Base-by-base conservation (phyloP, 225 moss, liverwort and hornwort genomes). In the Anthoceros angustus region DNA sequence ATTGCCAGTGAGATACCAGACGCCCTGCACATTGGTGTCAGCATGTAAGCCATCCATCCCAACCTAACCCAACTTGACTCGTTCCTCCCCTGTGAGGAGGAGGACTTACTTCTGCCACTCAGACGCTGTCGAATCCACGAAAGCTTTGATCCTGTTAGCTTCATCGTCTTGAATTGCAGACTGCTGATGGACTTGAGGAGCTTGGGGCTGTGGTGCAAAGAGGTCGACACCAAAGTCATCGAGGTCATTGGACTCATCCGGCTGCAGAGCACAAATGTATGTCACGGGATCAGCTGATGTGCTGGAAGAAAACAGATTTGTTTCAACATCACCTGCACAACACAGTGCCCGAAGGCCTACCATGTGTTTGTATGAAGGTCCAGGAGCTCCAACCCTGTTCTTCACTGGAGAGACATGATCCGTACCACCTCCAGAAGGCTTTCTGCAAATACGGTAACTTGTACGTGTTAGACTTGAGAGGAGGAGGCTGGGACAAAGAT, bases 221-320 rank as follows among this genome's bases (percentile, higher is more conserved):
- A 94, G 72, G 65, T 94, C 94, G 62, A 94, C 75, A 42, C 94
- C 94, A 73, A 94, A 94, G 71, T 94, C 94, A 62, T 94, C 94
- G 82, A 90, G 78, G 73, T 83, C 81, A 70, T 94, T 90, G 62
- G 75, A 77, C 43, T 70, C 82, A 48, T 69, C 45, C 68, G 80
- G 83, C 94, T 94, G 86, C 74, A 71, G 64, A 68, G 72, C 6
- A 39, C 40, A 18, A 46, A 46, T 46, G 20, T 8, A 78, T 42
- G 23, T 62, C 40, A 42, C 8, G 64, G 39, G 23, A 20, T 16
- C 42, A 70, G 40, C 12, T 68, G 25, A 16, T 23, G 0, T 10
- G 49, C 12, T 18, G 14, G 14, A 9, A n/a, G 12, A 18, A n/a
- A 16, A 4, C 9, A 62, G 60, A 15, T 14, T 39, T 23, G 16